phyloP scores from a whole-genome alignment of 1,139 yeast species.

The Candida gigantensis region DNA sequence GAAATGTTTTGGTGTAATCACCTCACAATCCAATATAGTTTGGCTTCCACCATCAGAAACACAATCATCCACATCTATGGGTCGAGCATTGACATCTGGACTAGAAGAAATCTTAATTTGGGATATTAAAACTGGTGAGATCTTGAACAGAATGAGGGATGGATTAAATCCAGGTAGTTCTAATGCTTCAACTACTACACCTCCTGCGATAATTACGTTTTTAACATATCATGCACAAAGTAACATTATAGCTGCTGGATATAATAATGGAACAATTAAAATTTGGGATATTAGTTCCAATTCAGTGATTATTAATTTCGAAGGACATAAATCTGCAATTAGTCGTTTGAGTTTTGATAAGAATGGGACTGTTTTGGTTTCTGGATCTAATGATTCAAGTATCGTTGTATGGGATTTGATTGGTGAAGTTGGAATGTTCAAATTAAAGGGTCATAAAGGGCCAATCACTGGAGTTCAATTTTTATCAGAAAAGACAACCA shows the following conservation, averaged over 20 bases:
- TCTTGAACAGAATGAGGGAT: slow-evolving; percentile 58
- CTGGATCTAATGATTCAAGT: slow-evolving; percentile 84
- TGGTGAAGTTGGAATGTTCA: slow-evolving; percentile 84
- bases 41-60: slow-evolving; percentile 60
- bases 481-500: slow-evolving; percentile 36
- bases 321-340: slow-evolving; percentile 83
- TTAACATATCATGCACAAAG: slow-evolving; percentile 62
- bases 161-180: slow-evolving; percentile 75
- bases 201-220: slow-evolving; percentile 64
- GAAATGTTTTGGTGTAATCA: slow-evolving; percentile 78
- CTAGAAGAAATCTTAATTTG: slow-evolving; percentile 83
- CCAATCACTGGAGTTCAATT: slow-evolving; percentile 74
- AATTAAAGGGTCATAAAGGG: slow-evolving; percentile 86
- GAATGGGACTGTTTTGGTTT: slow-evolving; percentile 80
- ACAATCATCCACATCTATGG: slow-evolving; percentile 50
- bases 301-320: slow-evolving; percentile 74
- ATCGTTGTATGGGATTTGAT: slow-evolving; percentile 94
- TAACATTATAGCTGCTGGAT: slow-evolving; percentile 84
- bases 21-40: slow-evolving; percentile 69
- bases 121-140: slow-evolving; percentile 91
- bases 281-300: slow-evolving; percentile 90
- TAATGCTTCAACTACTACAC: slow-evolving; percentile 58
- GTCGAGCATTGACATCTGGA: slow-evolving; percentile 78
- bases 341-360: slow-evolving; percentile 68
- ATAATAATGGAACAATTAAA: slow-evolving; percentile 82